Evolutionary conservation across 495 filamentous ascomycete species (phyloP).

Genomic region (Lophiotrema nucula): DNA sequence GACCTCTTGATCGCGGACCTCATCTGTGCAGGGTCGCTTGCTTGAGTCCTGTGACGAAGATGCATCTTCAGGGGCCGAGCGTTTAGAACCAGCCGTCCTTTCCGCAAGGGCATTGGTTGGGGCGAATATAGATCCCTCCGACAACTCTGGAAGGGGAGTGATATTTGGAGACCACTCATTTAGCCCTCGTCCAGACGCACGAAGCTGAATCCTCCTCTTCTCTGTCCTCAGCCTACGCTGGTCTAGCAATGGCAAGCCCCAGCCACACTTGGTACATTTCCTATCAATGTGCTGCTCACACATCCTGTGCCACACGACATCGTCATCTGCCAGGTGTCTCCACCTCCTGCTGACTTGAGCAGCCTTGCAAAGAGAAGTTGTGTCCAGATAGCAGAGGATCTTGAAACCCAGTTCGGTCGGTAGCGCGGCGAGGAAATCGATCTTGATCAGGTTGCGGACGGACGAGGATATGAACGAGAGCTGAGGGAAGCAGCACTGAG

Average conservation of each 20-base stretch:
- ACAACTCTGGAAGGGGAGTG: slow-evolving; percentile 46
- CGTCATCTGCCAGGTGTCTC: slow-evolving; percentile 86
- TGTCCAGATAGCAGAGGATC: slow-evolving; percentile 89
- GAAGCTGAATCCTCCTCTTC: slow-evolving; percentile 78
- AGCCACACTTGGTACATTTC: slow-evolving; percentile 96
- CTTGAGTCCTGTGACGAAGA: slow-evolving; percentile 8
- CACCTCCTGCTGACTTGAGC: slow-evolving; percentile 91
- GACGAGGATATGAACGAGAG: slow-evolving; percentile 85
- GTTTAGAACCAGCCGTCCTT: slow-evolving; percentile 16
- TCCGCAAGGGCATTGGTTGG: background rate
- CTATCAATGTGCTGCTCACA: slow-evolving; percentile 97
- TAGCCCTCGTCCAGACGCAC: slow-evolving; percentile 56
- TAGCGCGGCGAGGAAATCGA: slow-evolving; percentile 87
- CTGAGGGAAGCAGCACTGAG: slow-evolving; percentile 96
- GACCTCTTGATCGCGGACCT: background rate
- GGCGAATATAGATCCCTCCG: background rate
- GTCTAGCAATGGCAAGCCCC: slow-evolving; percentile 87
- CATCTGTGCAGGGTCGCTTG: slow-evolving; percentile 33
- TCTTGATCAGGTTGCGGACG: slow-evolving; percentile 87
- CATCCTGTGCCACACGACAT: slow-evolving; percentile 98
- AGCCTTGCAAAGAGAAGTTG: slow-evolving; percentile 93
- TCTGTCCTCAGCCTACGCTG: slow-evolving; percentile 82
- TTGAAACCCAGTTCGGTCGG: slow-evolving; percentile 90
- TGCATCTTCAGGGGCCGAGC: slow-evolving; percentile 1
- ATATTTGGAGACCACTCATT: slow-evolving; percentile 56